Evolutionary conservation across 2,329 filamentous ascomycete genomes (phyloP).

Genomic region (Apiospora saccharicola): DNA sequence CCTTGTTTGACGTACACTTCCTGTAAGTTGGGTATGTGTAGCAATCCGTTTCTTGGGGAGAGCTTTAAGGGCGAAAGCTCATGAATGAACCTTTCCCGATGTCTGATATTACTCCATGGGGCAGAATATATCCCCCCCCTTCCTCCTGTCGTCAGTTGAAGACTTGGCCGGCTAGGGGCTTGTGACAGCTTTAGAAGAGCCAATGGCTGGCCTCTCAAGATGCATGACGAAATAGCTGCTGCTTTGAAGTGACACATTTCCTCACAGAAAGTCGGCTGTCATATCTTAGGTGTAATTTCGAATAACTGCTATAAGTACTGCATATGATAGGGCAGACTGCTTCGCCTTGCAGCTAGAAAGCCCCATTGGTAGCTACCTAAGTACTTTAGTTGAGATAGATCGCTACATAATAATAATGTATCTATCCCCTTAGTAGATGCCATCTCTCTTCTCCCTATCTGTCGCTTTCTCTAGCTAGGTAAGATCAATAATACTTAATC

Average conservation of each 20-base stretch:
- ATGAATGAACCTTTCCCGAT: neutral
- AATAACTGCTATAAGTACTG: neutral
- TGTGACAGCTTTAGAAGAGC: neutral
- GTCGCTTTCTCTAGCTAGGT: neutral
- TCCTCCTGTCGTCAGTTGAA: neutral
- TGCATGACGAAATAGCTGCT: neutral
- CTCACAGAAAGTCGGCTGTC: neutral
- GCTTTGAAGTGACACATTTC: neutral
- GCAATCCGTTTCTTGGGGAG: neutral
- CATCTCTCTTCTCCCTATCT: neutral
- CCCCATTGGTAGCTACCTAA: neutral
- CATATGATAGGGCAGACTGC: neutral
- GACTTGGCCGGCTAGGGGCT: neutral
- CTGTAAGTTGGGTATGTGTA: neutral
- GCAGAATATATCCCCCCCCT: neutral
- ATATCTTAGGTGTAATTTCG: neutral
- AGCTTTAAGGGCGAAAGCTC: neutral
- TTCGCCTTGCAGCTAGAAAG: neutral
- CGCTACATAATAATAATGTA: neutral
- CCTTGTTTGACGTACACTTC: neutral
- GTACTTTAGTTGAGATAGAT: conserved; percentile 10
- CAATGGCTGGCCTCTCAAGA: neutral
- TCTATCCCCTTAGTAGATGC: neutral
- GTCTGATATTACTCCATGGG: neutral
- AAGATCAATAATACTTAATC: neutral